Percentiles rank a stretch among this genome's conserved stretches.
These are phyloP conservation scores for Colletotrichum eremochloae DNA, from an alignment of 2,329 filamentous ascomycete species.

Conservation along the genomic window DNA sequence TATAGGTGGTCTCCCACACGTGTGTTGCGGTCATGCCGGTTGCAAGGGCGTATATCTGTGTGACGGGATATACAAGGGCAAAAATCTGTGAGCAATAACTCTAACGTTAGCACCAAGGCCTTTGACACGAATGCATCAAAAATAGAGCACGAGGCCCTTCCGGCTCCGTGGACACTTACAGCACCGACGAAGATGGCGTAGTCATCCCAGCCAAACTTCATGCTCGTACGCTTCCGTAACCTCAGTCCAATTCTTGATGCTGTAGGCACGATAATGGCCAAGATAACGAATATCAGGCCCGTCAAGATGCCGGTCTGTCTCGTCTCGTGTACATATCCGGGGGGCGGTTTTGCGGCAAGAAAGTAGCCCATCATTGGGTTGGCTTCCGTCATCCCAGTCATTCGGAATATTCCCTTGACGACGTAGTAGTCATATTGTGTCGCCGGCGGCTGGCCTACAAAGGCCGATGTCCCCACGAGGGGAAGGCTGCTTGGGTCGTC, in stretches of 20 bases:
- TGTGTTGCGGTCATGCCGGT: conserved; percentile 48
- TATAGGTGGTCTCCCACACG: conserved; percentile 51
- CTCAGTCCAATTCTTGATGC: conserved; percentile 44
- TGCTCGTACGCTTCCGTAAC: conserved; percentile 46
- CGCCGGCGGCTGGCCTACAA: conserved; percentile 31
- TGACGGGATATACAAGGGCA: conserved; percentile 46
- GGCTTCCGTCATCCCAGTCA: conserved; percentile 38
- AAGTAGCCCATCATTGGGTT: conserved; percentile 44
- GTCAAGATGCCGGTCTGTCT: conserved; percentile 47
- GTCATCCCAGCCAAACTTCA: conserved; percentile 52
- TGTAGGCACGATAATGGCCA: conserved; percentile 49
- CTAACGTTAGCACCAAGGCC: conserved; percentile 21
- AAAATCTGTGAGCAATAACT: conserved; percentile 38
- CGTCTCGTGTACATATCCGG: conserved; percentile 45
- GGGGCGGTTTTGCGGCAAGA: conserved; percentile 40
- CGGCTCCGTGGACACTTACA: conserved; percentile 42
- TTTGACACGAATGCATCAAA: not conserved
- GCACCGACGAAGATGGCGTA: conserved; percentile 50
- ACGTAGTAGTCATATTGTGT: conserved; percentile 35
- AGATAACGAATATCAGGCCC: conserved; percentile 48
- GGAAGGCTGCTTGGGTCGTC: conserved; percentile 29
- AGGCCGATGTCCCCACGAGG: conserved; percentile 26
- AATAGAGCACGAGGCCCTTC: too few relatives aligned
- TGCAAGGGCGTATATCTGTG: conserved; percentile 47
- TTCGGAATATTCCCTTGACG: conserved; percentile 31